Conservation (phyloP, 768 basidiomycete species). For the Ramaria rubella region DNA sequence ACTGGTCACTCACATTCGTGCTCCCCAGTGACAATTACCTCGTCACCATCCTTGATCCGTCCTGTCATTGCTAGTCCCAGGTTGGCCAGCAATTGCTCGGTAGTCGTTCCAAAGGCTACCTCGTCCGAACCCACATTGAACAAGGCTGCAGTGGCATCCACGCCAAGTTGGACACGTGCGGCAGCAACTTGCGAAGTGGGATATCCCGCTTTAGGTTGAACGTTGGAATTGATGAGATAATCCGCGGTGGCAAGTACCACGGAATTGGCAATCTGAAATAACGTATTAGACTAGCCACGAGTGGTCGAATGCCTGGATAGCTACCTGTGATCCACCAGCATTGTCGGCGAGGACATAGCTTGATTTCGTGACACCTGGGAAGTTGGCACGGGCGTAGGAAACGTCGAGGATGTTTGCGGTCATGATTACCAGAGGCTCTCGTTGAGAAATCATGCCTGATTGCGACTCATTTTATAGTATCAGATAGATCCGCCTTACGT, state of each 20-base stretch:
- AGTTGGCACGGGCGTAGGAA: constrained; percentile 46
- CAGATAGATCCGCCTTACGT: no score
- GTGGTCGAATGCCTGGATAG: not conserved
- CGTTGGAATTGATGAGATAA: constrained; percentile 67
- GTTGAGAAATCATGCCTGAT: no score
- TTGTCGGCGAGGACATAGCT: constrained; percentile 69
- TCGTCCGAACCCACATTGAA: constrained; percentile 60
- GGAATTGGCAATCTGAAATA: constrained; percentile 30
- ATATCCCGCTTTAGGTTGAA: constrained; percentile 64
- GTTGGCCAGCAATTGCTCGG: constrained; percentile 64
- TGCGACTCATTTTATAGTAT: no score
- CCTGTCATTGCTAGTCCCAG: constrained; percentile 53
- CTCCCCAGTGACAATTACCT: constrained; percentile 69
- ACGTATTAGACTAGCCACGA: not conserved
- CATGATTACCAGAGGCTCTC: no score
- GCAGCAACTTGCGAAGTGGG: constrained; percentile 48
- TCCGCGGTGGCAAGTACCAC: constrained; percentile 56
- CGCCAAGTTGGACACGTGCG: constrained; percentile 42
- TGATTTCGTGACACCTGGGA: constrained; percentile 52
- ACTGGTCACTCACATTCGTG: constrained; percentile 64
- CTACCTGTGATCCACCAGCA: constrained; percentile 63
- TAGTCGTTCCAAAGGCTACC: constrained; percentile 58
- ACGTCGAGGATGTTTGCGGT: constrained; percentile 44
- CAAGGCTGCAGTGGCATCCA: constrained; percentile 45
- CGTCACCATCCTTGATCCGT: constrained; percentile 52